These are phyloP conservation scores for Aspergillus sp. DNA, from an alignment of 2,329 filamentous ascomycete species.

Conservation along the genomic window DNA sequence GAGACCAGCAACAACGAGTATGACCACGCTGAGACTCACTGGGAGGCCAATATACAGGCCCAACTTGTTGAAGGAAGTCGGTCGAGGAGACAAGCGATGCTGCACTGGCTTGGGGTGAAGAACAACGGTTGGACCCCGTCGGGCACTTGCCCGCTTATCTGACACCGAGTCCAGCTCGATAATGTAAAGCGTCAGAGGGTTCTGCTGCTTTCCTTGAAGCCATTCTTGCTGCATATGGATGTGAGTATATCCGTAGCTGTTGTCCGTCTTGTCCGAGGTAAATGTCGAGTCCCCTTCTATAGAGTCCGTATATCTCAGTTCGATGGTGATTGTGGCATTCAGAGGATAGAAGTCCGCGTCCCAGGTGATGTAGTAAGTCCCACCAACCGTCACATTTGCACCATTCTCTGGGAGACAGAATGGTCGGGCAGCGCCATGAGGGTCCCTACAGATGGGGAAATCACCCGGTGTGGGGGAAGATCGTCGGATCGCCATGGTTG, in stretches of 20 bases:
- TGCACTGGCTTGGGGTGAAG: constrained; percentile 36
- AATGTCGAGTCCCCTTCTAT: constrained; percentile 38
- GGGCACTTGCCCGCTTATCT: constrained; percentile 28
- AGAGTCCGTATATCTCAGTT: constrained; percentile 38
- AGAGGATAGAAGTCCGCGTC: constrained; percentile 35
- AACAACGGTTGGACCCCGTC: constrained; percentile 40
- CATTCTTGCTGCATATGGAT: constrained; percentile 44
- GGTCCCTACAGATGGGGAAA: constrained; percentile 36
- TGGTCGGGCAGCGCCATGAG: constrained; percentile 25
- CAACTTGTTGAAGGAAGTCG: constrained; percentile 31
- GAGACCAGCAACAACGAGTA: constrained; percentile 40
- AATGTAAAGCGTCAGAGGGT: constrained; percentile 43
- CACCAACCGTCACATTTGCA: constrained; percentile 37
- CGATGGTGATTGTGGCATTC: constrained; percentile 36
- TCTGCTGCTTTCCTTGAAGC: constrained; percentile 40
- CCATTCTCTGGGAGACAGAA: constrained; percentile 41
- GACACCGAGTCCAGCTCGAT: constrained; percentile 33
- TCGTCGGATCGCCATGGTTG: constrained; percentile 1
- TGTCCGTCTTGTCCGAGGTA: constrained; percentile 38
- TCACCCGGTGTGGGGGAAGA: constrained; percentile 20
- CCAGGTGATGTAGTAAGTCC: constrained; percentile 45
- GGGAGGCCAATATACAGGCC: constrained; percentile 48
- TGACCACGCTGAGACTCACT: constrained; percentile 39
- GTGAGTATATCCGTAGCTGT: constrained; percentile 42
- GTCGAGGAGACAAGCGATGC: constrained; percentile 39